These are phyloP conservation scores for Francoa sonchifolia DNA, from an alignment of 441 rosid species.

Conservation along the genomic window DNA sequence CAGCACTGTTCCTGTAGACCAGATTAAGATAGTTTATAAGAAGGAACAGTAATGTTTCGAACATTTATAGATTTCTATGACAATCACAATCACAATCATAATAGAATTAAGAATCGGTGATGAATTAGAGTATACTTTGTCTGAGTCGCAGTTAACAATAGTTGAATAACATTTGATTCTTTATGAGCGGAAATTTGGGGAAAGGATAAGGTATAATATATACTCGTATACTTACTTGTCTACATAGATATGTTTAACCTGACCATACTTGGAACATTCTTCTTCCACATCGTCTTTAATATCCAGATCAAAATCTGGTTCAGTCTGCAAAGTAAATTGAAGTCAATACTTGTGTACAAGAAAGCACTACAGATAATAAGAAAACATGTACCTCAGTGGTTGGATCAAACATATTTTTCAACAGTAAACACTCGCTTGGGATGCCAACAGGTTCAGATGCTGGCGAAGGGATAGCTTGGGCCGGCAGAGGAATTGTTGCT, in stretches of 20 bases:
- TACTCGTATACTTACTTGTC: conserved; percentile 50
- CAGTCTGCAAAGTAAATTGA: conserved; percentile 36
- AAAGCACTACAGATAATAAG: conserved; percentile 1
- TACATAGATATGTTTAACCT: conserved; percentile 52
- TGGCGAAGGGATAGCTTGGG: conserved; percentile 36
- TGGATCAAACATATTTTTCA: conserved; percentile 88
- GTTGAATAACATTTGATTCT: neutral
- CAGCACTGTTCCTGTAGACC: conserved; percentile 51
- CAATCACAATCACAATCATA: too few species aligned
- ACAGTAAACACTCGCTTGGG: conserved; percentile 68
- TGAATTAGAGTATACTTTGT: too few species aligned
- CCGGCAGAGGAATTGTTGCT: conserved; percentile 32
- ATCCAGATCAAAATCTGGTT: conserved; percentile 69
- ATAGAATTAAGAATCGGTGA: too few species aligned
- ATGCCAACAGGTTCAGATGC: conserved; percentile 49
- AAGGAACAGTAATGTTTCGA: neutral
- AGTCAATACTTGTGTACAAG: conserved; percentile 6
- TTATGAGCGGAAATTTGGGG: neutral
- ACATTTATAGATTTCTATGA: neutral
- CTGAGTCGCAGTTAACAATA: neutral
- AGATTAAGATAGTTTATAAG: neutral
- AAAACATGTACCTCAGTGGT: conserved; percentile 53
- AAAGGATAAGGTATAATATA: neutral
- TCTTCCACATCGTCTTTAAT: conserved; percentile 67
- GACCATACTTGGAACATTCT: conserved; percentile 77